phyloP scores from a whole-genome alignment of 345 rosid genomes.

The Mangifera indica region DNA sequence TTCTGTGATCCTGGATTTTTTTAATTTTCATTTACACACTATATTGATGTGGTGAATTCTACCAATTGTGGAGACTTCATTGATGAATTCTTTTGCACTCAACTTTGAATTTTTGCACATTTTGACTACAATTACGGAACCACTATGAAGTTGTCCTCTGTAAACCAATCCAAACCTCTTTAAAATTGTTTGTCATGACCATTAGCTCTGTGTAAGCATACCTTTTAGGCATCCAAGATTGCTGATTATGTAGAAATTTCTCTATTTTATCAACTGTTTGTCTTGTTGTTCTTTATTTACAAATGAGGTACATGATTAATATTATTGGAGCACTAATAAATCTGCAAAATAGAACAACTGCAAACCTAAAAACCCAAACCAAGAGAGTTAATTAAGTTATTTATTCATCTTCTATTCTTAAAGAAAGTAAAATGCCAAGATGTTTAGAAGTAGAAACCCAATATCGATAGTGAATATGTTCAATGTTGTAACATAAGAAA shows the following conservation, averaged over 20 bases:
- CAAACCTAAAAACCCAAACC: too few species aligned
- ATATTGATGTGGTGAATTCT: conserved; percentile 16
- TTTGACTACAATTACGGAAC: background rate
- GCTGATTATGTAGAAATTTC: background rate
- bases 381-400: too few species aligned
- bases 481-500: too few species aligned
- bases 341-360: background rate
- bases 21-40: too few species aligned
- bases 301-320: too few species aligned
- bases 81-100: background rate
- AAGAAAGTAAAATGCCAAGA: too few species aligned
- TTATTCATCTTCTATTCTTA: too few species aligned
- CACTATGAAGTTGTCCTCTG: background rate
- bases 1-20: too few species aligned
- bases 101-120: background rate
- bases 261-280: background rate
- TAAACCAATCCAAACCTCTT: background rate
- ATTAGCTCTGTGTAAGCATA: background rate
- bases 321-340: background rate
- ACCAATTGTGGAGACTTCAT: too few species aligned
- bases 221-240: background rate
- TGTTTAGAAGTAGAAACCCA: too few species aligned
- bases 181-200: background rate
- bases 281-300: background rate
- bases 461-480: too few species aligned